These are phyloP conservation scores for Brettanomyces bruxellensis DNA, from an alignment of 805 yeast species.

Conservation along the genomic window DNA sequence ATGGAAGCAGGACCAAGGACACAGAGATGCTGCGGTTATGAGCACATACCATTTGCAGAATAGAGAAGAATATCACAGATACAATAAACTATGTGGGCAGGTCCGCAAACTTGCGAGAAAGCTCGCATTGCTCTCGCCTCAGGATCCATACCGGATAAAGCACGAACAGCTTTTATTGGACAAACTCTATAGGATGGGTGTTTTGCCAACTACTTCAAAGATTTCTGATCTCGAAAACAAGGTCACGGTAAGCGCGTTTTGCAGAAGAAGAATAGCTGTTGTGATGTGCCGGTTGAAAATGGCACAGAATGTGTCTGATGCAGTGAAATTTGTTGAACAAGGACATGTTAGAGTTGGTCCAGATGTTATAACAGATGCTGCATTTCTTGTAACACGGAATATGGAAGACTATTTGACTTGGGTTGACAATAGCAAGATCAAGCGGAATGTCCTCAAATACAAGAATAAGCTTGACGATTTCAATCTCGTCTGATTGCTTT, in stretches of 20 bases:
- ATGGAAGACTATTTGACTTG: conserved; percentile 97
- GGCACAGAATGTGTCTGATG: conserved; percentile 86
- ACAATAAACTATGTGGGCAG: conserved; percentile 88
- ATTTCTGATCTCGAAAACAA: conserved; percentile 88
- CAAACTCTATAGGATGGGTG: conserved; percentile 82
- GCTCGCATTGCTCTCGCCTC: conserved; percentile 74
- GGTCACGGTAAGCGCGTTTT: conserved; percentile 83
- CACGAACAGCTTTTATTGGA: conserved; percentile 86
- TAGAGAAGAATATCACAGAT: conserved; percentile 92
- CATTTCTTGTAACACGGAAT: conserved; percentile 83
- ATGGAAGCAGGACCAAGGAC: conserved; percentile 95
- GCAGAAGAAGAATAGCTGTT: conserved; percentile 87
- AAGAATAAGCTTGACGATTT: conserved; percentile 64
- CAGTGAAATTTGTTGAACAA: conserved; percentile 87
- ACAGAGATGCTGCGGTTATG: conserved; percentile 95
- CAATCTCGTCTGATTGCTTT: conserved; percentile 30
- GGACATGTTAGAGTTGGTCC: conserved; percentile 99
- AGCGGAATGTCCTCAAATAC: conserved; percentile 78
- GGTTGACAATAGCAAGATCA: conserved; percentile 95
- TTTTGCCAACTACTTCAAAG: conserved; percentile 79
- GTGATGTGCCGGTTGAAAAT: conserved; percentile 90
- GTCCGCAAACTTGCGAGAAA: conserved; percentile 81
- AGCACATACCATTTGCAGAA: conserved; percentile 87
- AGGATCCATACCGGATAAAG: conserved; percentile 77
- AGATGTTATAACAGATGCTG: conserved; percentile 90